Evolutionary conservation across 2,329 filamentous ascomycete genomes (phyloP), one percentile per base, ranked within the genome.

Genomic region (Phialophora macrospora): DNA sequence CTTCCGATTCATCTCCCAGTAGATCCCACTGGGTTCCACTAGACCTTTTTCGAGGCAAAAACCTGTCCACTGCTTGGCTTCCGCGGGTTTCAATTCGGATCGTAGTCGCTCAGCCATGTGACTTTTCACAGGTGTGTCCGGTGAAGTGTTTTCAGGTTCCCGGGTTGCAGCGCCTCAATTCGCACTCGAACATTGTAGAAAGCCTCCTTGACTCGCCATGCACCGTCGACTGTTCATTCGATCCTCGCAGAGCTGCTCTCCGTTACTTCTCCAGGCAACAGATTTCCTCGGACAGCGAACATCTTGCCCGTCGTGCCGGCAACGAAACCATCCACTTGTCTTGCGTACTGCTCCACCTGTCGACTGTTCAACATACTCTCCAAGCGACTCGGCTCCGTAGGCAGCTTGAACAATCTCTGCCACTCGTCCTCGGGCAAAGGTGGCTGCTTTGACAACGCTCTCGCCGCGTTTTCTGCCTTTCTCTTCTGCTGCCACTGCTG

Each of bases 351-450:
- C 82, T 98, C 93, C 62, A 97, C 93, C 83, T 99, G 95, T 80
- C 93, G 88, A 69, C 91, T 93, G 79, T 97, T 96, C 76, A 99
- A 84, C 86, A 99, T 91, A 71, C 90, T 92, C 83, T 98, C 94
- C 73, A 98, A 83, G 72, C 94, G 85, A 81, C 90, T 96, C 63
- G 95, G 94, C 83, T 98, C 94, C 77, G 92, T 89, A 28, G 95
- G 95, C 72, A 99, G 87, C 87, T 99, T 99, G 87, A 98, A 99
- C 74, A 98, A 85, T 77, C 92, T 90, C 82, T 96, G 92, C 93
- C 93, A 99, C 84, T 99, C 95, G 75, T 98, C 94, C 82, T 99
- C 95, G 44, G 95, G 93, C 57, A 98, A 87, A 44, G 88, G 88
- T 48, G 90, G 79, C 81, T 98, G 93, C 85, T 98, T 98, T 72